Evolutionary conservation across 495 filamentous ascomycete genomes (phyloP).

Genomic region (Parathielavia appendiculata): DNA sequence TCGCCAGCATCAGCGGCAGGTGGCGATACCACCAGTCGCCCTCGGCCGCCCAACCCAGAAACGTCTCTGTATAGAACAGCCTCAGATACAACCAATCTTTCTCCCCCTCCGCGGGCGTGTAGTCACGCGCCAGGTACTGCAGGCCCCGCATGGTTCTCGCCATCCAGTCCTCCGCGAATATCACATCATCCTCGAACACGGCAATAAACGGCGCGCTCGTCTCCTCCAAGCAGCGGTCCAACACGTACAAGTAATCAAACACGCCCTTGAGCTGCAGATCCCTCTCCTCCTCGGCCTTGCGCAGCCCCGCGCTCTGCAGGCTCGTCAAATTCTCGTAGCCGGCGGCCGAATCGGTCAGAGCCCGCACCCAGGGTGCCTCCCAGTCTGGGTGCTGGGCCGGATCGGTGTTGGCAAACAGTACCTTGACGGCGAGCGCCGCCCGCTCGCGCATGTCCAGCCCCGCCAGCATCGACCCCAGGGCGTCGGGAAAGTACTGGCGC

Average conservation of each 20-base stretch:
- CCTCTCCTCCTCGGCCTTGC: slow-evolving; percentile 20
- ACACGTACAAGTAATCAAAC: slow-evolving; percentile 43
- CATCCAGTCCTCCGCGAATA: slow-evolving; percentile 46
- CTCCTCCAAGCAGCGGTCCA: slow-evolving; percentile 37
- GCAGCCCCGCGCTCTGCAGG: slow-evolving; percentile 20
- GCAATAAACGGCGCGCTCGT: slow-evolving; percentile 41
- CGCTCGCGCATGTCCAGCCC: slow-evolving; percentile 35
- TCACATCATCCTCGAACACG: slow-evolving; percentile 48
- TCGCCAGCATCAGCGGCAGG: slow-evolving; percentile 4
- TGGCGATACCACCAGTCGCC: slow-evolving; percentile 15
- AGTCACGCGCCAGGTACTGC: slow-evolving; percentile 28
- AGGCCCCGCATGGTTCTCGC: slow-evolving; percentile 39
- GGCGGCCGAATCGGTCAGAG: slow-evolving; percentile 27
- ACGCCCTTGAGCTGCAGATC: slow-evolving; percentile 32
- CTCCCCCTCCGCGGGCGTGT: slow-evolving; percentile 13
- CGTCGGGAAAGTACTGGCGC: slow-evolving; percentile 33
- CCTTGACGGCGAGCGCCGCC: slow-evolving; percentile 26
- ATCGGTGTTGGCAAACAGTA: slow-evolving; percentile 36
- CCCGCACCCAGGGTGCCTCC: slow-evolving; percentile 20
- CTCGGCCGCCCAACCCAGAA: slow-evolving; percentile 8
- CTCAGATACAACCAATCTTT: slow-evolving; percentile 46
- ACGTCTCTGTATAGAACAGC: slow-evolving; percentile 45
- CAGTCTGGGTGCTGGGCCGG: slow-evolving; percentile 16
- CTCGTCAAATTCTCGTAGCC: slow-evolving; percentile 22
- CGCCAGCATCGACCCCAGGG: slow-evolving; percentile 35